phyloP scores from a whole-genome alignment of 768 basidiomycete genomes.

The Xerocomellus chrysenteron region DNA sequence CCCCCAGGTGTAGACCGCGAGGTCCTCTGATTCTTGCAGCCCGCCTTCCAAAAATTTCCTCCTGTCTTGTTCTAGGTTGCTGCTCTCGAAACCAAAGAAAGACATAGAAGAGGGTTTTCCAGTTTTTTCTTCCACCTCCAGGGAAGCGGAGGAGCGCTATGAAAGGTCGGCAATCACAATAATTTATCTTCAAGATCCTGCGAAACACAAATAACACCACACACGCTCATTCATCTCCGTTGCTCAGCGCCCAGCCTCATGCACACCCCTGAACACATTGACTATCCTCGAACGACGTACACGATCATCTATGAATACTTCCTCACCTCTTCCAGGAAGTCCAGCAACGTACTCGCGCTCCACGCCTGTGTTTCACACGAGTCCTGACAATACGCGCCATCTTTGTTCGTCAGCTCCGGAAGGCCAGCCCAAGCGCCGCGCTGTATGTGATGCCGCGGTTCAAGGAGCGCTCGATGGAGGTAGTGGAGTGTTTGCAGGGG shows the following conservation, averaged over 20 bases:
- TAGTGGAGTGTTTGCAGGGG: constrained; percentile 71
- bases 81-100: constrained; percentile 76
- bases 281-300: neutral
- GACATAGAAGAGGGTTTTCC: constrained; percentile 49
- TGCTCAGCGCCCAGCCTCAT: neutral
- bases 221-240: constrained; percentile 18
- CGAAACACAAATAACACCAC: constrained; percentile 27
- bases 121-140: constrained; percentile 20
- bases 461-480: constrained; percentile 70
- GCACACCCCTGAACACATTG: neutral
- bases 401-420: constrained; percentile 87
- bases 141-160: constrained; percentile 10
- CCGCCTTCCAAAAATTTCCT: constrained; percentile 50
- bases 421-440: constrained; percentile 89
- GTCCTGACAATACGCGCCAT: constrained; percentile 80
- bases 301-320: constrained; percentile 13
- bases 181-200: constrained; percentile 9
- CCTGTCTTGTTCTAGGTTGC: constrained; percentile 63
- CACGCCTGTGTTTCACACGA: constrained; percentile 95
- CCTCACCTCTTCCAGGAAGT: constrained; percentile 74
- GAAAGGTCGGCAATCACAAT: constrained; percentile 18
- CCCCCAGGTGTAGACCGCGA: constrained; percentile 92
- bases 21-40: constrained; percentile 66
- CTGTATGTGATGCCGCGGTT: constrained; percentile 70
- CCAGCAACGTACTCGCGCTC: constrained; percentile 90